Evolutionary conservation across 306 rosid species (phyloP).

Genomic region (Abrus precatorius): DNA sequence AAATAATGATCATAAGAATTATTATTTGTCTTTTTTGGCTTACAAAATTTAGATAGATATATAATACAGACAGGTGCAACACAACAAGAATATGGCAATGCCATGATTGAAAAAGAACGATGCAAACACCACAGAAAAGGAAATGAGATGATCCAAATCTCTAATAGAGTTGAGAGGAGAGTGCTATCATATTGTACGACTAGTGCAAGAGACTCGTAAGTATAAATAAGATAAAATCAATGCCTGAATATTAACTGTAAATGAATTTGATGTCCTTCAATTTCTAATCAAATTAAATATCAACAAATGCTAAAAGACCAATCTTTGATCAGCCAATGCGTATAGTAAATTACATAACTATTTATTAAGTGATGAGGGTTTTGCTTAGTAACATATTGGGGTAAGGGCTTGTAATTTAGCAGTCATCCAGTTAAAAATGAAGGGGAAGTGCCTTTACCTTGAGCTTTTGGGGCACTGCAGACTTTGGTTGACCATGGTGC

Average conservation of each 20-base stretch:
- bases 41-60: slow-evolving; percentile 27
- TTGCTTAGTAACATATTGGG: slow-evolving; percentile 18
- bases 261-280: slow-evolving; percentile 23
- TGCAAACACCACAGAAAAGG: not conserved
- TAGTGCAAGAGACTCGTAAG: not conserved
- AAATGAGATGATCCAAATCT: slow-evolving; percentile 7
- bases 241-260: not conserved
- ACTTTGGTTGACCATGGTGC: slow-evolving; percentile 92
- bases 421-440: slow-evolving; percentile 12
- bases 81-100: slow-evolving; percentile 18
- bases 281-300: slow-evolving; percentile 27
- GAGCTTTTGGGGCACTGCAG: slow-evolving; percentile 55
- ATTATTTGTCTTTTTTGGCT: slow-evolving; percentile 19
- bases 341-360: not conserved
- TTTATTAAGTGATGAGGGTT: not conserved
- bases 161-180: not conserved
- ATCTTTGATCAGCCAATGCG: slow-evolving; percentile 13
- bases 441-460: slow-evolving; percentile 67
- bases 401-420: slow-evolving; percentile 4
- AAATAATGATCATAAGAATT: slow-evolving; percentile 5
- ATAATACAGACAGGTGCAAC: not conserved
- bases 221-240: slow-evolving; percentile 22
- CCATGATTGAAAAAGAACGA: slow-evolving; percentile 4
- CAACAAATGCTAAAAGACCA: not conserved
- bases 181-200: slow-evolving; percentile 18